These are phyloP conservation scores for Cutaneotrichosporon arboriforme DNA, from an alignment of 1,284 basidiomycete species.

Conservation along the genomic window DNA sequence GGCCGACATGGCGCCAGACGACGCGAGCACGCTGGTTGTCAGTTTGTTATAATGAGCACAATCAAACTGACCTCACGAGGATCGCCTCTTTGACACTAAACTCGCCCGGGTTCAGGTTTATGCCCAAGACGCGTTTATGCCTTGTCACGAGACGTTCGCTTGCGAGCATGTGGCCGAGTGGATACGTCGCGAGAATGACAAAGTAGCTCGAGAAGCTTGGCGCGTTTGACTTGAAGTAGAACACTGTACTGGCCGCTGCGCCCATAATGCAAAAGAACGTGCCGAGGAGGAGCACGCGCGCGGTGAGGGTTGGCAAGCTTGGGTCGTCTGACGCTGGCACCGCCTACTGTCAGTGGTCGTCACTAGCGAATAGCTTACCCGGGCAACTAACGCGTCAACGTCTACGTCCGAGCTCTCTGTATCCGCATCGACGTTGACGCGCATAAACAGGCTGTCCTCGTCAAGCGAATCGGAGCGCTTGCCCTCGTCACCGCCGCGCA, in stretches of 20 bases:
- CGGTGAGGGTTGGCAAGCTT: slow-evolving; percentile 51
- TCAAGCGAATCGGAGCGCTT: slow-evolving; percentile 3
- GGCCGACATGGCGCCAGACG: slow-evolving; percentile 48
- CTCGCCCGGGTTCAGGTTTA: slow-evolving; percentile 51
- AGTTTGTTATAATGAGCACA: not conserved
- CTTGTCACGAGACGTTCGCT: slow-evolving; percentile 32
- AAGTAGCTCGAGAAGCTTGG: slow-evolving; percentile 55
- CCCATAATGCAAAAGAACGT: slow-evolving; percentile 53
- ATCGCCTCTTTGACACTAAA: slow-evolving; percentile 51
- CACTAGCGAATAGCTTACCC: slow-evolving; percentile 21
- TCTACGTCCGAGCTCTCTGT: slow-evolving; percentile 23
- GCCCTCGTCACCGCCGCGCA: slow-evolving; percentile 5
- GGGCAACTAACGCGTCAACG: slow-evolving; percentile 35
- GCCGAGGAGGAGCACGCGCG: slow-evolving; percentile 53
- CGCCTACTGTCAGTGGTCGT: slow-evolving; percentile 29
- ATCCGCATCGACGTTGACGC: slow-evolving; percentile 30
- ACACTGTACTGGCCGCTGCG: slow-evolving; percentile 50
- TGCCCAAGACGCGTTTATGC: slow-evolving; percentile 28
- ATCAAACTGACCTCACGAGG: slow-evolving; percentile 35
- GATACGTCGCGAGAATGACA: slow-evolving; percentile 52
- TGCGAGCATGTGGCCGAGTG: slow-evolving; percentile 48
- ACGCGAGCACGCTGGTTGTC: slow-evolving; percentile 48
- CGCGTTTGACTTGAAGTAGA: slow-evolving; percentile 51
- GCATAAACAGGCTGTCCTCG: not conserved
- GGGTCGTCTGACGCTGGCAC: slow-evolving; percentile 55